Conservation (phyloP, 2,329 filamentous ascomycete genomes). For the Trichothecium sympodiale region DNA sequence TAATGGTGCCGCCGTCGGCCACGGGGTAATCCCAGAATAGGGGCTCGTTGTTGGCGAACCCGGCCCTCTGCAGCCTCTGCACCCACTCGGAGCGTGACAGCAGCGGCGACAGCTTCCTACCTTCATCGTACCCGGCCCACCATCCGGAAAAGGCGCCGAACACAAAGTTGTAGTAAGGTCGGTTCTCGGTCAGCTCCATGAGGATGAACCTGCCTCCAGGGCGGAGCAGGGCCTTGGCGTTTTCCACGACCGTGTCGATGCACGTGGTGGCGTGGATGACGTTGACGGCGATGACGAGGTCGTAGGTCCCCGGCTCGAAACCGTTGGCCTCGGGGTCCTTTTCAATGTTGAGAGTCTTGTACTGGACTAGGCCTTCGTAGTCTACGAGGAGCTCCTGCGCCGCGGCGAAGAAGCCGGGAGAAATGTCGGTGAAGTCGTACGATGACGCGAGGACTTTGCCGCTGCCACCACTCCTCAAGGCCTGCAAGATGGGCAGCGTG, state of each 20-base stretch:
- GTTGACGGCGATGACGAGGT: constrained; percentile 4
- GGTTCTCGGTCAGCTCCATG: constrained; percentile 2
- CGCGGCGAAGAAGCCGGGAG: constrained; percentile 26
- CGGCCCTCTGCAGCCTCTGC: constrained; percentile 3
- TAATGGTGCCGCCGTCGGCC: constrained; percentile 5
- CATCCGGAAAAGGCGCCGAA: constrained; percentile 25
- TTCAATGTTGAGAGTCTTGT: constrained; percentile 3
- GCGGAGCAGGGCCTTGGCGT: constrained; percentile 3
- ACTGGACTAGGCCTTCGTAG: constrained; percentile 10
- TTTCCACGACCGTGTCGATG: not conserved
- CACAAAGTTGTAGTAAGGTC: constrained; percentile 10
- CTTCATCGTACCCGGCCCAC: constrained; percentile 21
- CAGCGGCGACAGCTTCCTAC: constrained; percentile 6
- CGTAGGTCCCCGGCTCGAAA: constrained; percentile 2
- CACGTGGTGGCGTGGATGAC: constrained; percentile 5
- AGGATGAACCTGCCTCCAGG: constrained; percentile 6
- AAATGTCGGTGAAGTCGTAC: constrained; percentile 37
- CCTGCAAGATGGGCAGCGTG: constrained; percentile 21
- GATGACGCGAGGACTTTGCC: not conserved
- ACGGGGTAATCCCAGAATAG: constrained; percentile 6
- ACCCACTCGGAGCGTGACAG: constrained; percentile 6
- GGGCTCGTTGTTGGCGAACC: constrained; percentile 7
- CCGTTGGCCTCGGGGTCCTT: not conserved
- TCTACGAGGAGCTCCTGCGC: constrained; percentile 12
- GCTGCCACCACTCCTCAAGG: constrained; percentile 12